phyloP scores from a whole-genome alignment of 805 yeast genomes.

The Wickerhamiella siamensis region DNA sequence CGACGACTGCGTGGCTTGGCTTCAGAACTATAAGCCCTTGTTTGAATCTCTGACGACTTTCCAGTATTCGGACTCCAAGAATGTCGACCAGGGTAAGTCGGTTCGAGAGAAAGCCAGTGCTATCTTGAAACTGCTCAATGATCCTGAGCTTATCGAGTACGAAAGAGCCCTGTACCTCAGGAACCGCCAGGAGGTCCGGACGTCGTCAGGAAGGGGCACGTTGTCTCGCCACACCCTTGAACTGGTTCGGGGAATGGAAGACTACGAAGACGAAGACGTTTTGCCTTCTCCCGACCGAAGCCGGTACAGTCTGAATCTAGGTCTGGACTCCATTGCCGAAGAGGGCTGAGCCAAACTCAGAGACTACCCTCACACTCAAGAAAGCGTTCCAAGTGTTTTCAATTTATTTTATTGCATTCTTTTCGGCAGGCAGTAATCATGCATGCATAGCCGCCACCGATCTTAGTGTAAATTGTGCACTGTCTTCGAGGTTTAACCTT shows the following conservation, averaged over 20 bases:
- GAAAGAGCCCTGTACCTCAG: constrained; percentile 19
- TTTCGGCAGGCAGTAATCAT: no score
- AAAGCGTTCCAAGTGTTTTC: no score
- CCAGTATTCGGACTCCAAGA: constrained; percentile 13
- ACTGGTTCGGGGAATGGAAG: constrained; percentile 7
- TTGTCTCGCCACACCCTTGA: constrained; percentile 18
- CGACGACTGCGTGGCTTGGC: constrained; percentile 14
- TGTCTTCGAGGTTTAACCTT: no score
- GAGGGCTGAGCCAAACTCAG: no score
- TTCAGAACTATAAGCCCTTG: constrained; percentile 5
- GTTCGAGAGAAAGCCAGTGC: constrained; percentile 22
- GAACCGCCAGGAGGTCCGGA: constrained; percentile 21
- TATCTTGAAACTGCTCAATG: constrained; percentile 17
- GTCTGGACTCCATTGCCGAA: background rate
- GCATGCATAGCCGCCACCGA: no score
- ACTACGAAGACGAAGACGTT: background rate
- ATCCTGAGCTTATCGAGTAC: constrained; percentile 18
- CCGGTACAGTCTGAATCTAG: background rate
- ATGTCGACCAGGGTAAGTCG: constrained; percentile 23
- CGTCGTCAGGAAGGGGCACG: constrained; percentile 17
- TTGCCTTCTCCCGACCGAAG: background rate
- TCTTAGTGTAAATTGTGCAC: no score
- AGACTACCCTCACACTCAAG: no score
- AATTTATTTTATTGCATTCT: no score
- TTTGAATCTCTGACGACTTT: constrained; percentile 8